Evolutionary conservation across 495 filamentous ascomycete species (phyloP).

Genomic region (Aspergillus funiculosus): DNA sequence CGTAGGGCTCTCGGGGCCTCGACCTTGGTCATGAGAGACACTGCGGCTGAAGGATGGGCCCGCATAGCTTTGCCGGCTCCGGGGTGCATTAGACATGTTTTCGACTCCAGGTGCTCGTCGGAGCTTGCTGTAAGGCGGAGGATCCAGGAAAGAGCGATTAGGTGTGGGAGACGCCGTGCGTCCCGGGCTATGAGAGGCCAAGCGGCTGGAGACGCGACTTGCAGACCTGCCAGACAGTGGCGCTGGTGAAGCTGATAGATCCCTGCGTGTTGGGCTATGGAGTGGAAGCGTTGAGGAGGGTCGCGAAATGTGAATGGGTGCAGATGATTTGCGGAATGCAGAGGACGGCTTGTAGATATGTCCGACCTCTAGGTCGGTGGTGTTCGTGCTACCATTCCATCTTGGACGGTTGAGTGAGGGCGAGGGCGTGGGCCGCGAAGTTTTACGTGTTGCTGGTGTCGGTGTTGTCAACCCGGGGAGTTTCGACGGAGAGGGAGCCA

Average conservation of each 20-base stretch:
- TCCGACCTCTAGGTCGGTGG: slow-evolving; percentile 58
- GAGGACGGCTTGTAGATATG: slow-evolving; percentile 66
- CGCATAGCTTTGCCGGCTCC: slow-evolving; percentile 41
- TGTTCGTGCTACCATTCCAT: slow-evolving; percentile 75
- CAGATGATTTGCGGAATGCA: slow-evolving; percentile 50
- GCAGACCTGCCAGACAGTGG: slow-evolving; percentile 24
- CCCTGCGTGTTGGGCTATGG: slow-evolving; percentile 33
- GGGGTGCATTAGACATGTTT: slow-evolving; percentile 29
- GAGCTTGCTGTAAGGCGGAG: slow-evolving; percentile 41
- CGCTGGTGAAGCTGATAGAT: slow-evolving; percentile 39
- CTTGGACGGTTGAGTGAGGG: slow-evolving; percentile 58
- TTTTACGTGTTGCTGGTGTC: slow-evolving; percentile 42
- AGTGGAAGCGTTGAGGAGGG: slow-evolving; percentile 37
- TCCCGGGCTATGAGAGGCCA: slow-evolving; percentile 36
- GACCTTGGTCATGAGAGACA: slow-evolving; percentile 26
- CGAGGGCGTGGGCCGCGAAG: slow-evolving; percentile 42
- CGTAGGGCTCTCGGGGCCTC: slow-evolving; percentile 26
- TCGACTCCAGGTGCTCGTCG: slow-evolving; percentile 20
- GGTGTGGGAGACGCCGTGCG: slow-evolving; percentile 33
- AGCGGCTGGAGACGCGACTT: slow-evolving; percentile 37
- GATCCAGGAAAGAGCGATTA: slow-evolving; percentile 28
- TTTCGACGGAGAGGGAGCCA: slow-evolving; percentile 41
- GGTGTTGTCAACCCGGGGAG: slow-evolving; percentile 51
- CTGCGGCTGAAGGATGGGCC: slow-evolving; percentile 35
- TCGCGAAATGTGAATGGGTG: slow-evolving; percentile 31